Evolutionary conservation across 23 red algal species (phyloP).

Genomic region (Agarophyton chilense): DNA sequence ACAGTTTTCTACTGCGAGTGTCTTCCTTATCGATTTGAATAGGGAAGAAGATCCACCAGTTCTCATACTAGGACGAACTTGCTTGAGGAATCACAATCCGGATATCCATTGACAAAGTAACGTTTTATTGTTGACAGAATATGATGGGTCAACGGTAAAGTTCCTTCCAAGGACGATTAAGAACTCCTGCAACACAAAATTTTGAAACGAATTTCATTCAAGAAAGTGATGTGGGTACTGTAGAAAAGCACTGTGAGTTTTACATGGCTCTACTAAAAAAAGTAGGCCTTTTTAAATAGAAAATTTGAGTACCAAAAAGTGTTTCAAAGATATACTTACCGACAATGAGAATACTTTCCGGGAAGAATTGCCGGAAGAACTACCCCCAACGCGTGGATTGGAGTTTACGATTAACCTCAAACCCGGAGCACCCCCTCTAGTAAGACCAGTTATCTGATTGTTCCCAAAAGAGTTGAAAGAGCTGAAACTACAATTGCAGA

Average conservation of each 20-base stretch:
- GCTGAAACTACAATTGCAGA: slow-evolving; percentile 14
- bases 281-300: neutral
- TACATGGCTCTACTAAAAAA: neutral
- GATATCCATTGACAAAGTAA: neutral
- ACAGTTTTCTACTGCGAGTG: neutral
- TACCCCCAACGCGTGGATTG: neutral
- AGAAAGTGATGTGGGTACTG: neutral
- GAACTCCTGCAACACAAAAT: neutral
- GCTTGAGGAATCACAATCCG: neutral
- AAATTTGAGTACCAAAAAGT: neutral
- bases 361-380: slow-evolving; percentile 25
- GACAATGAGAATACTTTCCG: neutral
- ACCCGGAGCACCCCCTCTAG: no score
- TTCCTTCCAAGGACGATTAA: neutral
- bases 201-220: neutral
- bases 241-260: neutral
- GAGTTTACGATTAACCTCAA: neutral
- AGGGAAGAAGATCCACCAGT: neutral
- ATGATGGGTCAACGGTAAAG: neutral
- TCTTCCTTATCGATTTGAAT: neutral
- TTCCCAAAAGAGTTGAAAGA: neutral
- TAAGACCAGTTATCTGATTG: no score
- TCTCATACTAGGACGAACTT: slow-evolving; percentile 33
- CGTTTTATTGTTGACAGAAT: neutral
- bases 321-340: neutral